These are phyloP conservation scores for Vararia minispora DNA, from an alignment of 768 basidiomycete genomes.

Conservation along the genomic window DNA sequence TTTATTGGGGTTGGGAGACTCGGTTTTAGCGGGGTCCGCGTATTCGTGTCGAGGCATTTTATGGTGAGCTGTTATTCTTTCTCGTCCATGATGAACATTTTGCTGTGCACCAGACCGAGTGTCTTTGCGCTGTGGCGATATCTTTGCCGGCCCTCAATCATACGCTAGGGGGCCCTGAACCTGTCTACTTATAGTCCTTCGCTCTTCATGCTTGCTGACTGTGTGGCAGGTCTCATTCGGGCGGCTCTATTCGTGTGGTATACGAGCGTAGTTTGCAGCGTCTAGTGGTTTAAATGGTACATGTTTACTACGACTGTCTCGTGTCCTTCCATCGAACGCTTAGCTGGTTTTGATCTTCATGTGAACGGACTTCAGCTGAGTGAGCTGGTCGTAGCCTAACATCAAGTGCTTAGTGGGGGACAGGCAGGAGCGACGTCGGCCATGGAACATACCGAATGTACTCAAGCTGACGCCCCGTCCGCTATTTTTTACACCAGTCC, in stretches of 20 bases:
- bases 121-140: slow-evolving; percentile 9
- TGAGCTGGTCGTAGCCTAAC: slow-evolving; percentile 80
- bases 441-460: slow-evolving; percentile 57
- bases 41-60: no score
- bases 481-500: slow-evolving; percentile 92
- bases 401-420: slow-evolving; percentile 4
- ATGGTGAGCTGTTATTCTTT: no score
- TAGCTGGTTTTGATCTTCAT: slow-evolving; percentile 69
- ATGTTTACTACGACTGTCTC: not conserved
- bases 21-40: no score
- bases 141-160: slow-evolving; percentile 9
- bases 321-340: slow-evolving; percentile 13
- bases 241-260: no score
- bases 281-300: no score
- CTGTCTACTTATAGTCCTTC: not conserved
- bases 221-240: no score
- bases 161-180: slow-evolving; percentile 14
- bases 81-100: slow-evolving; percentile 11
- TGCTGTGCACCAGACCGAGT: slow-evolving; percentile 16
- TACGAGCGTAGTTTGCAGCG: no score
- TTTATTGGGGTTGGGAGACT: no score
- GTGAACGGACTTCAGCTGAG: slow-evolving; percentile 67
- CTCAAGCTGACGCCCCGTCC: slow-evolving; percentile 88
- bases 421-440: not conserved
- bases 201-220: slow-evolving; percentile 1